These are phyloP conservation scores for Entoloma clypeatum DNA, from an alignment of 1,284 basidiomycete species.

Conservation along the genomic window DNA sequence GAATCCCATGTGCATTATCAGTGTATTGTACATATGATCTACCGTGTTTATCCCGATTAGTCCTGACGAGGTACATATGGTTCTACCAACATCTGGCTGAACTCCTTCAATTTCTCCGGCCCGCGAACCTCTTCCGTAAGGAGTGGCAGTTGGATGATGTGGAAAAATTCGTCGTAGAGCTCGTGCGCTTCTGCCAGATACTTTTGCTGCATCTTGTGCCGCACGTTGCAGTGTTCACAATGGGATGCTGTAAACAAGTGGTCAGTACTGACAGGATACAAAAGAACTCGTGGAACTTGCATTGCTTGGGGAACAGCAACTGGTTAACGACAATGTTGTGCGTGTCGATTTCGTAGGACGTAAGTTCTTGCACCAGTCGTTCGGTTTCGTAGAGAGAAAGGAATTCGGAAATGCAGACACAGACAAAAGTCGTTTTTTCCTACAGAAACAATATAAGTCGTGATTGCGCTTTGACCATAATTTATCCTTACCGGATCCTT, in stretches of 20 bases:
- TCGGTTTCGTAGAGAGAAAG: constrained; percentile 98
- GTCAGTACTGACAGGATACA: constrained; percentile 6
- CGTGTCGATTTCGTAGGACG: constrained; percentile 96
- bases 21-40: no score
- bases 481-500: constrained; percentile 89
- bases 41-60: no score
- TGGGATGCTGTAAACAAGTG: constrained; percentile 61
- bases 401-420: constrained; percentile 98
- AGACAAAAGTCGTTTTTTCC: constrained; percentile 98
- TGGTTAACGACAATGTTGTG: constrained; percentile 99
- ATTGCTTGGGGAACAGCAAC: constrained; percentile 88
- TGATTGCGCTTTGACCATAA: constrained; percentile 2
- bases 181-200: constrained; percentile 93
- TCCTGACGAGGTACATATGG: constrained; percentile 46
- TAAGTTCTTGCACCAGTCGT: constrained; percentile 94
- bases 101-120: constrained; percentile 87
- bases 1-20: no score
- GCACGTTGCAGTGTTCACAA: constrained; percentile 93
- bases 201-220: constrained; percentile 98
- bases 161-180: constrained; percentile 96
- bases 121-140: constrained; percentile 97
- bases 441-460: constrained; percentile 27
- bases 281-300: constrained; percentile 41
- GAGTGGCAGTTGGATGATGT: constrained; percentile 89
- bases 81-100: constrained; percentile 81